These are phyloP conservation scores for Botryotinia calthae DNA, from an alignment of 2,329 filamentous ascomycete species.

Conservation along the genomic window DNA sequence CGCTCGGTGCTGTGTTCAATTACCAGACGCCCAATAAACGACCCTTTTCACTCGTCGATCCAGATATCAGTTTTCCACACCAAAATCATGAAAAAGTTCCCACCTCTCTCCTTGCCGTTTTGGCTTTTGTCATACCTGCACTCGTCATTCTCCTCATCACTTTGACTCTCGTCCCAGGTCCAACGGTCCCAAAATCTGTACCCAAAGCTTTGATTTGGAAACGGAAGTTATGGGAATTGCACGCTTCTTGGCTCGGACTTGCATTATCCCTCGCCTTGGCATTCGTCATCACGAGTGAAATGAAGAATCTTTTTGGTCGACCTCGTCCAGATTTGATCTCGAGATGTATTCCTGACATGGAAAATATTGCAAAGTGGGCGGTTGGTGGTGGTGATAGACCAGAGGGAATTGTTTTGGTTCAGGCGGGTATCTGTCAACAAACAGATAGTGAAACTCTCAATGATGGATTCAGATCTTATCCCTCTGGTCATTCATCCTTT, in stretches of 20 bases:
- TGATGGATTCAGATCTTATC: conserved; percentile 84
- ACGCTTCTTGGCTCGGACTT: conserved; percentile 80
- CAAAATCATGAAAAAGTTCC: conserved; percentile 70
- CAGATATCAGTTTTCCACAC: conserved; percentile 74
- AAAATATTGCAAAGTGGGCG: conserved; percentile 55
- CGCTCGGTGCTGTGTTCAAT: conserved; percentile 9
- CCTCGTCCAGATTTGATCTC: conserved; percentile 62
- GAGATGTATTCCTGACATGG: conserved; percentile 73
- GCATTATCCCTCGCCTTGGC: conserved; percentile 67
- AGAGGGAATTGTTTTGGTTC: conserved; percentile 62
- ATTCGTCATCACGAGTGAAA: conserved; percentile 78
- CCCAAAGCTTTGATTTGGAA: conserved; percentile 67
- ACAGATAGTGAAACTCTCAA: conserved; percentile 59
- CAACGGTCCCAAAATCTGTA: conserved; percentile 60
- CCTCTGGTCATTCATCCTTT: conserved; percentile 72
- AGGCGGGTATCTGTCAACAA: conserved; percentile 72
- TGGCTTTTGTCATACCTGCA: conserved; percentile 62
- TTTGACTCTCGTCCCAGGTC: conserved; percentile 69
- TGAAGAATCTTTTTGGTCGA: conserved; percentile 73
- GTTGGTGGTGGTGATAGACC: conserved; percentile 57
- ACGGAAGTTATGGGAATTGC: conserved; percentile 87
- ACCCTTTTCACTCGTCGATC: conserved; percentile 70
- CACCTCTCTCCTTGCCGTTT: conserved; percentile 61
- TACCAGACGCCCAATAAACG: conserved; percentile 58
- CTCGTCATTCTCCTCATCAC: conserved; percentile 66